phyloP scores from a whole-genome alignment of 768 basidiomycete genomes.

The Pulveroboletus frians region DNA sequence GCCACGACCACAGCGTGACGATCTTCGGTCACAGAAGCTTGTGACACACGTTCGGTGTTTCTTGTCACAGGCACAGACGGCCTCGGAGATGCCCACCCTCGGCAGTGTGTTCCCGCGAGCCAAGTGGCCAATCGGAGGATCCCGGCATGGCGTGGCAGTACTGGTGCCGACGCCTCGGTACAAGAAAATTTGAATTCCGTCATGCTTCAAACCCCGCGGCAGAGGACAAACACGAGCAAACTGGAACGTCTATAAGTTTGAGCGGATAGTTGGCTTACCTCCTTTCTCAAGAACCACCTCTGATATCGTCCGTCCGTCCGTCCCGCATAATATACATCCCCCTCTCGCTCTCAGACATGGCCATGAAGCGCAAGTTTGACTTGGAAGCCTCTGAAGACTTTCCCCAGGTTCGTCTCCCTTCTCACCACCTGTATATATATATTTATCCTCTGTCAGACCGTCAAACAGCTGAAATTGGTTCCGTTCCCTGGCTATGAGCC shows the following conservation, averaged over 20 bases:
- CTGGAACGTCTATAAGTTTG: constrained; percentile 28
- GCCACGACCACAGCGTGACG: constrained; percentile 25
- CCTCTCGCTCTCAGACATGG: constrained; percentile 40
- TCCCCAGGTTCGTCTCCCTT: constrained; percentile 38
- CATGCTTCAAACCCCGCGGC: constrained; percentile 20
- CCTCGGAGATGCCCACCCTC: constrained; percentile 7
- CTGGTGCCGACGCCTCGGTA: constrained; percentile 16
- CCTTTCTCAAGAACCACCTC: constrained; percentile 26
- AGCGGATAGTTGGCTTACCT: constrained; percentile 18
- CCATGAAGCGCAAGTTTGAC: constrained; percentile 73
- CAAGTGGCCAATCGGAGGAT: constrained; percentile 25
- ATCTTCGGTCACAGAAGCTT: constrained; percentile 12
- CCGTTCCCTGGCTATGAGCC: constrained; percentile 64
- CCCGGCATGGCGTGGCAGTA: constrained; percentile 12
- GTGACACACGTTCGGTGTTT: constrained; percentile 4
- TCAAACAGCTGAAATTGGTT: constrained; percentile 69
- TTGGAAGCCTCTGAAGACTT: constrained; percentile 49
- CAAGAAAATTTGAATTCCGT: constrained; percentile 16
- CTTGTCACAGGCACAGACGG: constrained; percentile 11
- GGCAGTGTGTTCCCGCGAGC: constrained; percentile 1
- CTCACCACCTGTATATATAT: constrained; percentile 10
- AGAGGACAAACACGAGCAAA: constrained; percentile 25
- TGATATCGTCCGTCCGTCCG: constrained; percentile 1
- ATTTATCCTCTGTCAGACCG: constrained; percentile 35
- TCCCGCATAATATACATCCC: constrained; percentile 5